These are phyloP conservation scores for Chloropicon primus DNA, from an alignment of 139 green algal species.

Conservation along the genomic window DNA sequence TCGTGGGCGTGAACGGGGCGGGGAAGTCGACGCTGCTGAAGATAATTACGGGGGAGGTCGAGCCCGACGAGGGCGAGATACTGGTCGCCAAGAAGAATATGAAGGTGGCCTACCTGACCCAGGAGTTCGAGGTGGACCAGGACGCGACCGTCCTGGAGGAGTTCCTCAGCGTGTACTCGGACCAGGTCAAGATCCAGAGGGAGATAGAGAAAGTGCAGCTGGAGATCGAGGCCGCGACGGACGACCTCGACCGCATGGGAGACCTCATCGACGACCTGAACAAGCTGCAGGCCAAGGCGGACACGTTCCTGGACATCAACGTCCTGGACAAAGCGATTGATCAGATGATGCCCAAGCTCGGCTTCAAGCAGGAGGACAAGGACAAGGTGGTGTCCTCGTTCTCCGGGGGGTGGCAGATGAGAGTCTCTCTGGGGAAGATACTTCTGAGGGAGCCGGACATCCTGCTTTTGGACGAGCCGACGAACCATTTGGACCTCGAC, in stretches of 20 bases:
- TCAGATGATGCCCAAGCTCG: conserved; percentile 96
- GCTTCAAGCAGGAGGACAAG: conserved; percentile 81
- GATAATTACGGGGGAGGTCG: conserved; percentile 81
- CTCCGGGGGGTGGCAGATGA: conserved; percentile 97
- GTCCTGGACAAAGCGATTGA: conserved; percentile 89
- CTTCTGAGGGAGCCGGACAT: conserved; percentile 88
- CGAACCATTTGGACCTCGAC: conserved; percentile 96
- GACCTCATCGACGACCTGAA: conserved; percentile 73
- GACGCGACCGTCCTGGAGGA: conserved; percentile 88
- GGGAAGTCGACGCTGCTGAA: conserved; percentile 97
- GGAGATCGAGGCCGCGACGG: conserved; percentile 65
- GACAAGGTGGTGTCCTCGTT: conserved; percentile 60
- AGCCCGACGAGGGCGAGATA: conserved; percentile 75
- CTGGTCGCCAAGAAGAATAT: conserved; percentile 33
- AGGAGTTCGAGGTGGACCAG: conserved; percentile 91
- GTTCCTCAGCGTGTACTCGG: conserved; percentile 72
- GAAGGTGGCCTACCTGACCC: conserved; percentile 83
- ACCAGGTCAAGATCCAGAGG: conserved; percentile 47
- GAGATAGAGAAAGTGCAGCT: conserved; percentile 59
- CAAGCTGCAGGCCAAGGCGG: conserved; percentile 54
- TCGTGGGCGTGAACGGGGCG: conserved; percentile 78
- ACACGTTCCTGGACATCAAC: conserved; percentile 40
- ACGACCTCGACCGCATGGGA: conserved; percentile 77
- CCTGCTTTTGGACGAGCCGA: conserved; percentile 93
- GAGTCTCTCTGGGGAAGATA: conserved; percentile 97